Percentiles rank a stretch among this genome's conserved stretches.
These are phyloP conservation scores for Trichophyton simii DNA, from an alignment of 2,329 filamentous ascomycete species.

Conservation along the genomic window DNA sequence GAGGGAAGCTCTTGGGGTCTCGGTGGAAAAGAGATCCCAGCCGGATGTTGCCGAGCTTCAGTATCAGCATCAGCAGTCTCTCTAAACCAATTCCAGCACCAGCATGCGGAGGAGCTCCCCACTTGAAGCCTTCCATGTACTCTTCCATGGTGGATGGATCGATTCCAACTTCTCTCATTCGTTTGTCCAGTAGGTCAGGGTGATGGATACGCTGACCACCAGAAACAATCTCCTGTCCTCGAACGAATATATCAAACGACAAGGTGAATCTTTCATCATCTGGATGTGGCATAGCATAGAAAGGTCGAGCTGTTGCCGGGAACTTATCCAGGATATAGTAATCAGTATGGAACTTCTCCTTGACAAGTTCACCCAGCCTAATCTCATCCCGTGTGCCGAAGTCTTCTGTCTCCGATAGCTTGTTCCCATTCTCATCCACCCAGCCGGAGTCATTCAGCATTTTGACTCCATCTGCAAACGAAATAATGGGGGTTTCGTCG, in stretches of 20 bases:
- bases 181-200: conserved; percentile 57
- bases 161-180: conserved; percentile 64
- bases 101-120: conserved; percentile 77
- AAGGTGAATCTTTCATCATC: conserved; percentile 61
- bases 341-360: conserved; percentile 74
- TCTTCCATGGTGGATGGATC: conserved; percentile 76
- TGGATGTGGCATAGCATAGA: conserved; percentile 80
- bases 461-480: conserved; percentile 65
- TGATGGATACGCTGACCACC: conserved; percentile 91
- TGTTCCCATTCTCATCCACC: conserved; percentile 63
- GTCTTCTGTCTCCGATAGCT: conserved; percentile 61
- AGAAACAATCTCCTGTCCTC: conserved; percentile 83
- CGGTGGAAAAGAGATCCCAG: conserved; percentile 78
- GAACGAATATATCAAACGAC: conserved; percentile 89
- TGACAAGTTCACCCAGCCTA: conserved; percentile 68
- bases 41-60: conserved; percentile 79
- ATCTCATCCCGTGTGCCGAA: conserved; percentile 78
- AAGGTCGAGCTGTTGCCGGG: conserved; percentile 68
- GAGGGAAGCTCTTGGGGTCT: conserved; percentile 75
- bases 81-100: conserved; percentile 84
- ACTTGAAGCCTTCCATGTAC: conserved; percentile 78
- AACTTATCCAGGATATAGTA: conserved; percentile 95
- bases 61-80: conserved; percentile 71
- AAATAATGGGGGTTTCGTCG: conserved; percentile 69
- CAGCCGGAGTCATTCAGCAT: conserved; percentile 70